A percentile compares a stretch with the other conserved stretches of the same genome.
Evolutionary conservation across 352 stramenopile genomes (phyloP).

Genomic region (Phytophthora cryptogea): DNA sequence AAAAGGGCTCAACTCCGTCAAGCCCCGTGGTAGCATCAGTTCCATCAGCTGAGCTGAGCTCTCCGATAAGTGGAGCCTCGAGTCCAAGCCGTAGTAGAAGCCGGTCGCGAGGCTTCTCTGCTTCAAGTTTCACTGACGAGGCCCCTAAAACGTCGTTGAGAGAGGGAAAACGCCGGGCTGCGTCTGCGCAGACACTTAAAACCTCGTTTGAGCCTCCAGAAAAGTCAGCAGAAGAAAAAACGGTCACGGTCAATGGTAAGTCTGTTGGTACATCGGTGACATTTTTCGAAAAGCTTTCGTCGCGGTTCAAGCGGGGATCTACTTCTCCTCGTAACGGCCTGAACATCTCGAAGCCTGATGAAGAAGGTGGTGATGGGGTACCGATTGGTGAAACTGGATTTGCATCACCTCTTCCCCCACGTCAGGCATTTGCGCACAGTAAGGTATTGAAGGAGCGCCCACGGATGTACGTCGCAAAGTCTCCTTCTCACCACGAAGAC

Average conservation of each 20-base stretch:
- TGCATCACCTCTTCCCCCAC: constrained; percentile 29
- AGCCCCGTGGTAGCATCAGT: constrained; percentile 18
- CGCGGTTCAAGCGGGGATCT: constrained; percentile 75
- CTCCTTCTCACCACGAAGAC: constrained; percentile 66
- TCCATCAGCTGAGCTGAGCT: constrained; percentile 1
- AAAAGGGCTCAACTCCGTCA: constrained; percentile 12
- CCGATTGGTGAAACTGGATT: constrained; percentile 21
- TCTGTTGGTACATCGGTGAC: constrained; percentile 56
- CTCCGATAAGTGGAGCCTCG: constrained; percentile 18
- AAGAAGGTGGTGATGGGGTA: constrained; percentile 23
- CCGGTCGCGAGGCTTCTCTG: constrained; percentile 37
- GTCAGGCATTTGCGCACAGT: constrained; percentile 27
- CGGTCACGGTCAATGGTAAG: constrained; percentile 24
- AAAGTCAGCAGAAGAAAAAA: constrained; percentile 44
- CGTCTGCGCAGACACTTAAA: constrained; percentile 42
- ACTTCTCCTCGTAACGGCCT: constrained; percentile 44
- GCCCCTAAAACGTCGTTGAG: constrained; percentile 23
- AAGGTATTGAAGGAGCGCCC: constrained; percentile 70
- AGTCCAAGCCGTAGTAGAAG: constrained; percentile 31
- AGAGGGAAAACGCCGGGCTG: constrained; percentile 40
- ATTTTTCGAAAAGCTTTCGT: constrained; percentile 87
- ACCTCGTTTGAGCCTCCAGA: constrained; percentile 26
- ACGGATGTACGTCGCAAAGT: constrained; percentile 79
- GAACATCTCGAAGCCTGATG: constrained; percentile 27
- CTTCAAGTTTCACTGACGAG: constrained; percentile 39